phyloP scores from a whole-genome alignment of 257 asterid genomes.

The Parsonsia alboflavescens region DNA sequence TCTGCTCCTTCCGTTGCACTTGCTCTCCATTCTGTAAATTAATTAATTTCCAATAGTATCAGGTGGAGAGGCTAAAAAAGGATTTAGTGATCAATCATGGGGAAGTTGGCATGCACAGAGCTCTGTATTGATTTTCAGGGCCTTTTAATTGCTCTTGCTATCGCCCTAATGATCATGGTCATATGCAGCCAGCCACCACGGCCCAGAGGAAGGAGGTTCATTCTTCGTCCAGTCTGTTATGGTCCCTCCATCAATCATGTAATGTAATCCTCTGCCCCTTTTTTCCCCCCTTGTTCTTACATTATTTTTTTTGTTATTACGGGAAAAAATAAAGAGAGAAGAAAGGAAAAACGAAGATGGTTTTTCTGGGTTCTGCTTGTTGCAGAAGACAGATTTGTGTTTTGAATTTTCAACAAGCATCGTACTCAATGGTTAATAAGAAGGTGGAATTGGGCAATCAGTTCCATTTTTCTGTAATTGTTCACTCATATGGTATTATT shows the following conservation, averaged over 20 bases:
- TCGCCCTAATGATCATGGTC: conserved; percentile 7
- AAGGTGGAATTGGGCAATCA: neutral
- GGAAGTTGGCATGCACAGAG: conserved; percentile 16
- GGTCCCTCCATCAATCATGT: too few relatives aligned
- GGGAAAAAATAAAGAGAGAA: too few relatives aligned
- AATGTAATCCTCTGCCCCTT: too few relatives aligned
- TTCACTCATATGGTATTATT: neutral
- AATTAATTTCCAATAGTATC: too few relatives aligned
- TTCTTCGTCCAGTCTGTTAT: neutral
- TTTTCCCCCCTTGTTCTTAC: too few relatives aligned
- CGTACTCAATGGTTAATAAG: neutral
- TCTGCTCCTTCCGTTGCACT: neutral
- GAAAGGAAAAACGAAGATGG: too few relatives aligned
- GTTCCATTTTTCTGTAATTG: neutral
- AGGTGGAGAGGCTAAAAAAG: too few relatives aligned
- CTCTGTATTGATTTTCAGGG: neutral
- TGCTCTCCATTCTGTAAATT: neutral
- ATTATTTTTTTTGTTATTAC: too few relatives aligned
- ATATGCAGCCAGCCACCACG: conserved; percentile 4
- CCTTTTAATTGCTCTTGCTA: conserved; percentile 3
- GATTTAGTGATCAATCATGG: neutral
- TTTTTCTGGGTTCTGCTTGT: neutral
- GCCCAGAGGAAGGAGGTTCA: conserved; percentile 3
- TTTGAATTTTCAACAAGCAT: neutral
- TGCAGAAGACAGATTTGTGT: neutral